Evolutionary conservation across 768 basidiomycete genomes (phyloP).

Genomic region (Serendipita sp.): DNA sequence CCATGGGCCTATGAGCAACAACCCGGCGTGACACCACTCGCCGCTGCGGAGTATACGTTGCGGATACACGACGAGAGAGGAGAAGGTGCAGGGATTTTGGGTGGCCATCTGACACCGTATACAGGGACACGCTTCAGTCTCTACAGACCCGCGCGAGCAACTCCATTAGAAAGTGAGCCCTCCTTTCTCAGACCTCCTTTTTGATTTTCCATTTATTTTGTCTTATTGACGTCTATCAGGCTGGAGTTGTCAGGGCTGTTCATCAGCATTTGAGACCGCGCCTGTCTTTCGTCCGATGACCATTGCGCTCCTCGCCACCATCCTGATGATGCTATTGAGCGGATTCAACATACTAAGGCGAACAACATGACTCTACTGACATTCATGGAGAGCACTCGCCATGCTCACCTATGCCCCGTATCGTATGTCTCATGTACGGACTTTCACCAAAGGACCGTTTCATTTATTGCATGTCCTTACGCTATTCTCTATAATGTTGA

Average conservation of each 20-base stretch:
- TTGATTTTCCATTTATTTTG: not conserved
- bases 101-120: conserved; percentile 57
- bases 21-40: conserved; percentile 49
- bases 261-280: conserved; percentile 16
- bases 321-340: conserved; percentile 51
- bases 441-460: too few species aligned
- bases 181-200: not conserved
- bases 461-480: too few species aligned
- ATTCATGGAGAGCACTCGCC: too few species aligned
- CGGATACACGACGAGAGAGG: conserved; percentile 75
- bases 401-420: too few species aligned
- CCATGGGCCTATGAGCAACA: conserved; percentile 55
- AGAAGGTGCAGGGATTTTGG: conserved; percentile 35
- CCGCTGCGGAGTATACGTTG: conserved; percentile 60
- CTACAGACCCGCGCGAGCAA: conserved; percentile 64
- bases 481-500: too few species aligned
- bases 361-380: not conserved
- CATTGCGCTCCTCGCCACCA: conserved; percentile 29
- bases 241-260: conserved; percentile 27
- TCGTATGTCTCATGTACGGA: too few species aligned
- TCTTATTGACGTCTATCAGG: conserved; percentile 11
- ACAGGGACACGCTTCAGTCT: conserved; percentile 63
- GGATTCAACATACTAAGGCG: conserved; percentile 41
- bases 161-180: conserved; percentile 36
- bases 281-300: conserved; percentile 17